Percentiles rank a stretch among this genome's conserved stretches.
phyloP scores from a whole-genome alignment of 192 early-diverging fungal species.

The Backusella psychrophila region DNA sequence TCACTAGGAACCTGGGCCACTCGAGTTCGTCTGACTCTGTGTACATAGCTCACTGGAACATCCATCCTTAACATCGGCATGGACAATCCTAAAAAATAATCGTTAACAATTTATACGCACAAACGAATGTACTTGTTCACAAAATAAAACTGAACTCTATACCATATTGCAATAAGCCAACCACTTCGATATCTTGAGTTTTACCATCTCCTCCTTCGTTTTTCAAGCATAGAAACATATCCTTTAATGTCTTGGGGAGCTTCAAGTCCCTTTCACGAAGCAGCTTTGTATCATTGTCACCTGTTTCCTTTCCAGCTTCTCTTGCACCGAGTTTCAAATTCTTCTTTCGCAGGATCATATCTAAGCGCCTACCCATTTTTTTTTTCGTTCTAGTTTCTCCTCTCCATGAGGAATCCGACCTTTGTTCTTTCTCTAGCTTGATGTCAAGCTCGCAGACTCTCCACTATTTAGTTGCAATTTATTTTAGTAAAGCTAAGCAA shows the following conservation, averaged over 20 bases:
- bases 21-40: constrained; percentile 10
- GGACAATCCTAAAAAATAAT: constrained; percentile 2
- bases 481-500: constrained; percentile 6
- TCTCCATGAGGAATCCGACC: constrained; percentile 6
- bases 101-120: not conserved
- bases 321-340: constrained; percentile 7
- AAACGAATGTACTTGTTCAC: not conserved
- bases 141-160: not conserved
- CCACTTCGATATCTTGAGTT: constrained; percentile 10
- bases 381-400: constrained; percentile 2
- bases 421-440: constrained; percentile 10
- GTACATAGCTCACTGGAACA: constrained; percentile 2
- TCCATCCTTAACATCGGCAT: constrained; percentile 10
- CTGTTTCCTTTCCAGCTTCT: constrained; percentile 7
- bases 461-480: not conserved
- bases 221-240: constrained; percentile 7
- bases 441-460: constrained; percentile 6
- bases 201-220: constrained; percentile 5
- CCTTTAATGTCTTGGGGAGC: constrained; percentile 4
- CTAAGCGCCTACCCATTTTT: constrained; percentile 9
- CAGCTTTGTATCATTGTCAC: constrained; percentile 9
- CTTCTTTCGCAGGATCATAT: constrained; percentile 11
- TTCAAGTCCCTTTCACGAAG: constrained; percentile 7
- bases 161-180: constrained; percentile 9
- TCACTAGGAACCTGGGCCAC: constrained; percentile 1